Base-by-base conservation (phyloP, 2,329 filamentous ascomycete species). In the Juglanconis juglandina region DNA sequence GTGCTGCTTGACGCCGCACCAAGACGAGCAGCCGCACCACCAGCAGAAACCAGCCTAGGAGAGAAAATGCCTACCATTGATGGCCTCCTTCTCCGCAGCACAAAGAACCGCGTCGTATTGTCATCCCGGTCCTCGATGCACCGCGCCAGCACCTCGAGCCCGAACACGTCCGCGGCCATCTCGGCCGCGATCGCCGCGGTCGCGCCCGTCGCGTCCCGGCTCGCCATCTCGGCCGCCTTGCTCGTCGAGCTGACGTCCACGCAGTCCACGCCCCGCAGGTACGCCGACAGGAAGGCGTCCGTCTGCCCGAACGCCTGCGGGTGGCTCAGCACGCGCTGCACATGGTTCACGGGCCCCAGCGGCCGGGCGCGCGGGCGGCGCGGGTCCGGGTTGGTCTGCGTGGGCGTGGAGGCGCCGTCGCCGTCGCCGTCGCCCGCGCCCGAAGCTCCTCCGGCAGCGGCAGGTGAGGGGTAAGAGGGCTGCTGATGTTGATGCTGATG, bases 251-350 rank as follows among this genome's bases (percentile, higher is more conserved):
- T 89, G 48, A 91, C 88, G 71, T 98, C 93, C 62, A 94, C 84
- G 56, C 87, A 83, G 76, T 96, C 91, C n/a, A 88, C 81, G 49
- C 85, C 85, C 66, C 87, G 87, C 63, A 96, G 83, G 68, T 90
- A 79, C 34, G 80, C 78, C 8, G 81, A 79, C 33, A 97, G 82
- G 74, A 96, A 96, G 8, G 71, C 74, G 49, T 87, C 87, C 75
- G 93, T 97, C 76, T 99, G 95, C 33, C 92, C 92, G 80, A 95
- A 96, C 34, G 92, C 95, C 75, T 99, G 95, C 9, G 94, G 93
- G 75, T 99, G 95, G 32, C 91, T 95, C 77, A 96, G 96, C 46
- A 99, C 75, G 69, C 88, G 88, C 67, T 81, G 84, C 68, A 98
- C 82, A 67, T 88, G 81, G 58, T 77, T 74, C 63, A 93, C 74